Percentiles rank a stretch among this genome's conserved stretches.
Conservation (phyloP, 768 basidiomycete genomes). For the Steccherinum ochraceum region DNA sequence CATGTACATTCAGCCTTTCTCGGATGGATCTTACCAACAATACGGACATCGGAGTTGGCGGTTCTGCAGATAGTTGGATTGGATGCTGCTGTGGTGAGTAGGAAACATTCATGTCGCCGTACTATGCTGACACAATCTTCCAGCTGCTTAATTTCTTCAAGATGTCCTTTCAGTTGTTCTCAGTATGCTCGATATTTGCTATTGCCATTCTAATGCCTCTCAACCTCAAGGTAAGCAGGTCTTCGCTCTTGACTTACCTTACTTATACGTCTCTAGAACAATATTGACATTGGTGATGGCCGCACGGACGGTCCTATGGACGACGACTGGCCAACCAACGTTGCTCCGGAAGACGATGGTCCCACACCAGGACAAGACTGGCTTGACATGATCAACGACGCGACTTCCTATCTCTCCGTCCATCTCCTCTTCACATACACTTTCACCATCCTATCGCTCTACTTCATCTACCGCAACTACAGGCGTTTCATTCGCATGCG, state of each 20-base stretch:
- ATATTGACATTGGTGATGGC: constrained; percentile 59
- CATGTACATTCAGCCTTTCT: constrained; percentile 85
- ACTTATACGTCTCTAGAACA: constrained; percentile 55
- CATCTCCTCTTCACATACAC: constrained; percentile 93
- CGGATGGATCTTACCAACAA: constrained; percentile 94
- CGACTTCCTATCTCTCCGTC: constrained; percentile 81
- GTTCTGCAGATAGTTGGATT: constrained; percentile 94
- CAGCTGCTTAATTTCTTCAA: constrained; percentile 94
- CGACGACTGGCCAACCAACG: constrained; percentile 37
- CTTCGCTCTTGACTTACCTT: not conserved
- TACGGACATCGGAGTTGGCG: constrained; percentile 85
- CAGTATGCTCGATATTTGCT: constrained; percentile 78
- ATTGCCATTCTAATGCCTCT: constrained; percentile 87
- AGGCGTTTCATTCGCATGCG: constrained; percentile 82
- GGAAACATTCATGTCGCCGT: no score
- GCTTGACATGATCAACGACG: constrained; percentile 87
- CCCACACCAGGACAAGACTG: constrained; percentile 36
- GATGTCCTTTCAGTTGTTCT: constrained; percentile 90
- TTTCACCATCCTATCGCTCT: constrained; percentile 82
- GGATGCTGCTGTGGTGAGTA: constrained; percentile 89
- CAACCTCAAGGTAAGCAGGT: constrained; percentile 72
- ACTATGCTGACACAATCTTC: not conserved
- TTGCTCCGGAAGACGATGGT: constrained; percentile 13
- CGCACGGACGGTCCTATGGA: constrained; percentile 33
- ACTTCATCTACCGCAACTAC: constrained; percentile 87